Percentiles rank a stretch among this genome's conserved stretches.
Conservation (phyloP, 2,329 filamentous ascomycete species). For the Aspergillus calidoustus region DNA sequence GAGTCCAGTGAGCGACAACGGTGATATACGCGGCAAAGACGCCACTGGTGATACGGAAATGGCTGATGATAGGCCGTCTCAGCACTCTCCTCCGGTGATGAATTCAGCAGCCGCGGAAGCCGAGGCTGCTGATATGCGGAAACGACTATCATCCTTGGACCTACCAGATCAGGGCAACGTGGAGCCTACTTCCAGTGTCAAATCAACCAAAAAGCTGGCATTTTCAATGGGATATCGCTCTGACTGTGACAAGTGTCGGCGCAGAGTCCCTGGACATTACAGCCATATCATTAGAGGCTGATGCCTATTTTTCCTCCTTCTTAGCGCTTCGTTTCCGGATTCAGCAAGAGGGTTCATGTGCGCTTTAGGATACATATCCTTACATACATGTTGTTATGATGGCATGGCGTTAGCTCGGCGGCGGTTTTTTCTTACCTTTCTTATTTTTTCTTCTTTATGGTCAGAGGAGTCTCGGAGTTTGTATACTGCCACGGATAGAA, state of each 20-base stretch:
- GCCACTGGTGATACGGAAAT: constrained; percentile 26
- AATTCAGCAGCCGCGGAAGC: constrained; percentile 6
- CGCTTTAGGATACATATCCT: background rate
- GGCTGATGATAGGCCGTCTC: constrained; percentile 16
- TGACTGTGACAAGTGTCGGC: constrained; percentile 77
- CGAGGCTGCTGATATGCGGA: constrained; percentile 11
- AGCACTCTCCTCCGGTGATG: constrained; percentile 11
- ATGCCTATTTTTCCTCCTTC: constrained; percentile 9
- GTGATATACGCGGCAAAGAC: constrained; percentile 22
- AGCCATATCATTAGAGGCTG: constrained; percentile 69
- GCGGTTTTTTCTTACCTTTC: background rate
- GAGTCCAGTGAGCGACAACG: constrained; percentile 47
- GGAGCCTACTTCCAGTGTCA: constrained; percentile 3
- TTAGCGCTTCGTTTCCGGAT: background rate
- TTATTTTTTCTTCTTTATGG: background rate
- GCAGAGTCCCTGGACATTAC: constrained; percentile 77
- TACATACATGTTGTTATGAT: background rate
- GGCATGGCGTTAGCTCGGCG: background rate
- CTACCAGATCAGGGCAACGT: background rate
- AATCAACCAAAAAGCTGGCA: constrained; percentile 51
- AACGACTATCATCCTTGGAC: constrained; percentile 6
- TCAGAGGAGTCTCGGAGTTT: constrained; percentile 5
- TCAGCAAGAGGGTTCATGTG: background rate
- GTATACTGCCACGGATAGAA: background rate
- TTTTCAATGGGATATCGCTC: constrained; percentile 79